Conservation (phyloP, 768 basidiomycete genomes). For the Amanita jacksonii region DNA sequence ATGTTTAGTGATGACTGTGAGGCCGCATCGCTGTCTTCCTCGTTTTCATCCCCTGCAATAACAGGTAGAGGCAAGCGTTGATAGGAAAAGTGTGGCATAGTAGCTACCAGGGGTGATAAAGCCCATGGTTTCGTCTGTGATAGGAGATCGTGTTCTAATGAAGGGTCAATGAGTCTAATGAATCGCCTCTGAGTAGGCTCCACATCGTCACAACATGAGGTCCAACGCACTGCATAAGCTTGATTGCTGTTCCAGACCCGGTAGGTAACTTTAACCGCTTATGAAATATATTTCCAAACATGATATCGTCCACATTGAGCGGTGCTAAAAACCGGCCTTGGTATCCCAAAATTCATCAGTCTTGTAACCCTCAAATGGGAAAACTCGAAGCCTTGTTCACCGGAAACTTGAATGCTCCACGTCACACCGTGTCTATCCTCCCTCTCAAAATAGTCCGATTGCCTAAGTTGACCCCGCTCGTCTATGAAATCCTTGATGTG, state of each 20-base stretch:
- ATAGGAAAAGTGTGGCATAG: slow-evolving; percentile 71
- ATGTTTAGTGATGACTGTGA: too few species aligned
- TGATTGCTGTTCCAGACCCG: slow-evolving; percentile 69
- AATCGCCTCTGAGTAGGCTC: too few species aligned
- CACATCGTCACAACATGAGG: not conserved
- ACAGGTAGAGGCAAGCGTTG: too few species aligned
- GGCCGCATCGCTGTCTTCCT: too few species aligned
- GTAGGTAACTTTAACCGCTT: slow-evolving; percentile 70
- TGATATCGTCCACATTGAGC: slow-evolving; percentile 64
- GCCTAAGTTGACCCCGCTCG: slow-evolving; percentile 33
- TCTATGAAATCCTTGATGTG: slow-evolving; percentile 72
- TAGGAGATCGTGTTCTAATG: slow-evolving; percentile 73
- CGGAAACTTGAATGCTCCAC: slow-evolving; percentile 90
- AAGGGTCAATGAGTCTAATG: slow-evolving; percentile 76
- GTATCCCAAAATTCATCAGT: too few species aligned
- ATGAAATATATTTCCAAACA: slow-evolving; percentile 87
- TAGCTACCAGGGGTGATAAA: slow-evolving; percentile 69
- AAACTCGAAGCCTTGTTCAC: slow-evolving; percentile 29
- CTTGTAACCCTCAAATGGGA: too few species aligned
- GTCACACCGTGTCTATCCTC: slow-evolving; percentile 68
- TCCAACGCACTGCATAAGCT: slow-evolving; percentile 62
- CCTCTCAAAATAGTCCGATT: slow-evolving; percentile 68
- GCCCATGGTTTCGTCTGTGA: slow-evolving; percentile 86
- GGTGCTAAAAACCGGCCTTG: slow-evolving; percentile 68
- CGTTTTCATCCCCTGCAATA: too few species aligned